Conservation (phyloP, 495 filamentous ascomycete genomes). For the Talaromyces liani region DNA sequence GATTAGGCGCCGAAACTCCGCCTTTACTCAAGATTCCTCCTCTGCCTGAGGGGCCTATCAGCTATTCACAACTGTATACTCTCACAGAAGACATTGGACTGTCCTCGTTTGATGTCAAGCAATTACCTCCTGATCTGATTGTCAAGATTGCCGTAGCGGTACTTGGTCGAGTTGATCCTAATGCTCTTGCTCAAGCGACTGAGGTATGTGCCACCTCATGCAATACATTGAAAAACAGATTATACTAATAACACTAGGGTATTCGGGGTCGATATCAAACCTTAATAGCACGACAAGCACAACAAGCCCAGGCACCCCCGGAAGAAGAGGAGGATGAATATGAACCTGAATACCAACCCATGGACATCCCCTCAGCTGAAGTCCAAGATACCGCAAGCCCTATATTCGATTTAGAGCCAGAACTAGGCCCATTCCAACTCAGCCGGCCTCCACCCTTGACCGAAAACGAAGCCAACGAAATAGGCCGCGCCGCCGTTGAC, state of each 20-base stretch:
- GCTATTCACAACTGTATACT: constrained; percentile 73
- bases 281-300: constrained; percentile 34
- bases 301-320: constrained; percentile 25
- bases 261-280: constrained; percentile 42
- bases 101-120: constrained; percentile 73
- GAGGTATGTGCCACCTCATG: constrained; percentile 34
- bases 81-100: constrained; percentile 66
- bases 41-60: constrained; percentile 65
- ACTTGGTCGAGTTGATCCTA: constrained; percentile 54
- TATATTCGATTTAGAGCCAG: constrained; percentile 39
- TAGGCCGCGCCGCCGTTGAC: constrained; percentile 60
- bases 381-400: constrained; percentile 57
- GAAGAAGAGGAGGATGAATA: constrained; percentile 89
- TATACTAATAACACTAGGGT: constrained; percentile 31
- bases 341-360: constrained; percentile 71
- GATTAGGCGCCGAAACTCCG: constrained; percentile 48
- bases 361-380: constrained; percentile 63
- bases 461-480: constrained; percentile 56
- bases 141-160: constrained; percentile 69
- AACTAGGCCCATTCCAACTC: constrained; percentile 65
- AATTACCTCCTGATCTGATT: constrained; percentile 64
- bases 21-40: constrained; percentile 53
- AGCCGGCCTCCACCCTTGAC: constrained; percentile 69
- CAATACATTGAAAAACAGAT: constrained; percentile 1
- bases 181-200: constrained; percentile 58